phyloP scores from a whole-genome alignment of 2,329 filamentous ascomycete species.

The Talaromyces verruculosus region DNA sequence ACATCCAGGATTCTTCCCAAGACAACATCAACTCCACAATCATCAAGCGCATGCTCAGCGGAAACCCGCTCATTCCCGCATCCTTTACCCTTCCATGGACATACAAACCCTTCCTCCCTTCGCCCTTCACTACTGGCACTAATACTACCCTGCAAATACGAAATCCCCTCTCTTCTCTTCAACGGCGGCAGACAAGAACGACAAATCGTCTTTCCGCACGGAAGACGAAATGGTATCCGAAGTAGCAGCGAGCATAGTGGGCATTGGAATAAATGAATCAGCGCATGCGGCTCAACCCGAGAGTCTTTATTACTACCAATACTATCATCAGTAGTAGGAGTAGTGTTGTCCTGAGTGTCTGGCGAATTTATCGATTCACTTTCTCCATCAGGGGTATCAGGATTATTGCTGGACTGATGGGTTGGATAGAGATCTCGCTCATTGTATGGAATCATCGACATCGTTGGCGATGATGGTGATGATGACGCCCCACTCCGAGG shows the following conservation, averaged over 20 bases:
- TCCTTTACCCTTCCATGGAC: constrained; percentile 53
- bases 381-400: not conserved
- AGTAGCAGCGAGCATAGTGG: constrained; percentile 69
- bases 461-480: not conserved
- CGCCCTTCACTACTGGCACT: not conserved
- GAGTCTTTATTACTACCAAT: not conserved
- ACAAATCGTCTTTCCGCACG: constrained; percentile 79
- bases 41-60: constrained; percentile 71
- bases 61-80: constrained; percentile 51
- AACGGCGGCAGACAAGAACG: constrained; percentile 69
- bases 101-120: constrained; percentile 69
- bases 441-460: constrained; percentile 14
- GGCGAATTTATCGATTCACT: not conserved
- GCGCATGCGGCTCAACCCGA: constrained; percentile 43
- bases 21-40: constrained; percentile 75
- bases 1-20: constrained; percentile 68
- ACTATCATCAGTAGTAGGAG: not conserved
- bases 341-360: not conserved
- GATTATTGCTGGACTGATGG: not conserved
- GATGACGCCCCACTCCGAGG: constrained; percentile 2
- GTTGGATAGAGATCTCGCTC: constrained; percentile 2
- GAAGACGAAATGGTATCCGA: constrained; percentile 68
- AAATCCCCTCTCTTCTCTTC: constrained; percentile 66
- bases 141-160: constrained; percentile 64
- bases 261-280: constrained; percentile 77